Conservation (phyloP, 805 yeast genomes). For the Yueomyces sinensis region DNA sequence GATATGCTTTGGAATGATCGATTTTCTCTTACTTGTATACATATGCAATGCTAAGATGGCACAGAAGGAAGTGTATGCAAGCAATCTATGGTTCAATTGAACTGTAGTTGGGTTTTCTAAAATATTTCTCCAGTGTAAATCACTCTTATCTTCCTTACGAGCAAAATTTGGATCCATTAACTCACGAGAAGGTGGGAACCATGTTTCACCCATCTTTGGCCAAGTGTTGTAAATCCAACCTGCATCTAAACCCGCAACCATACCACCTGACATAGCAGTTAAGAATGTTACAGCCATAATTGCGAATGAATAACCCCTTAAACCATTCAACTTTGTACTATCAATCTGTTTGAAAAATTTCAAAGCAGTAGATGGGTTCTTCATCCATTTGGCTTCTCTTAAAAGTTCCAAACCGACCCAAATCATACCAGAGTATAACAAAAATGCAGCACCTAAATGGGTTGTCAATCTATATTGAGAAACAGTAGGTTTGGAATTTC, state of each 20-base stretch:
- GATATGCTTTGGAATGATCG: constrained; percentile 43
- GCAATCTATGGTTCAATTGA: constrained; percentile 76
- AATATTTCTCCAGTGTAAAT: constrained; percentile 81
- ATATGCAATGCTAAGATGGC: constrained; percentile 59
- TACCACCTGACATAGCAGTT: constrained; percentile 95
- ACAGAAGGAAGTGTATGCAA: constrained; percentile 72
- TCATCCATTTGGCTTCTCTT: constrained; percentile 56
- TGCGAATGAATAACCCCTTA: constrained; percentile 42
- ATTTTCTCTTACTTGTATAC: constrained; percentile 45
- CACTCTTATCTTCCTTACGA: constrained; percentile 52
- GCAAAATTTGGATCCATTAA: constrained; percentile 64
- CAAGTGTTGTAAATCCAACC: constrained; percentile 91
- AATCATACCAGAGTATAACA: constrained; percentile 76
- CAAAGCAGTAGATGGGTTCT: constrained; percentile 46
- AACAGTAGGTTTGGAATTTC: constrained; percentile 92
- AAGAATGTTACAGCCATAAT: constrained; percentile 60
- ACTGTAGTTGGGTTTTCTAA: constrained; percentile 95
- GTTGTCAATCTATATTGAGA: constrained; percentile 90
- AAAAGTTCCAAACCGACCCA: constrained; percentile 82
- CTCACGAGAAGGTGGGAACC: constrained; percentile 65
- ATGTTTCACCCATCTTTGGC: constrained; percentile 90
- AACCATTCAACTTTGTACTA: constrained; percentile 43
- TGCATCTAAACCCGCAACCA: constrained; percentile 97
- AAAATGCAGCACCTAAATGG: constrained; percentile 86
- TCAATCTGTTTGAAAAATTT: constrained; percentile 44